These are phyloP conservation scores for Oropetium thomaeum DNA, from an alignment of 176 grass and related monocot genomes.

Conservation along the genomic window DNA sequence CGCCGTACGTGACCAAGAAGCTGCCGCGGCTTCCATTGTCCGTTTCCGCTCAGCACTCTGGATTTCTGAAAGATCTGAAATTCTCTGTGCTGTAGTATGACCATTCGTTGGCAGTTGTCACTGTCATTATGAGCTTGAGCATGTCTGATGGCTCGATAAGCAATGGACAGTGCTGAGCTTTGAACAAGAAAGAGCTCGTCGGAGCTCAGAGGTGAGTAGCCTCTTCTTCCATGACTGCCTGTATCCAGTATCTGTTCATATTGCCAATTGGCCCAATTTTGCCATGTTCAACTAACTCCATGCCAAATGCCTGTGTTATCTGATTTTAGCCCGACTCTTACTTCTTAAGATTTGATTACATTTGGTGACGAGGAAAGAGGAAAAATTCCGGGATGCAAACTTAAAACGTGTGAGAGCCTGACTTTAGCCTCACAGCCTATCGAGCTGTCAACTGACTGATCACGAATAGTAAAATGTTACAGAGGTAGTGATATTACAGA, in stretches of 20 bases:
- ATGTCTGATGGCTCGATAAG: too few species aligned
- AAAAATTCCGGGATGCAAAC: neutral
- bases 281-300: neutral
- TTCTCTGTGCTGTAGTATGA: neutral
- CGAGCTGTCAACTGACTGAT: too few species aligned
- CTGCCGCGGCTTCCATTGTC: neutral
- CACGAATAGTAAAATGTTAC: neutral
- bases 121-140: neutral
- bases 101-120: neutral
- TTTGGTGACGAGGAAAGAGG: too few species aligned
- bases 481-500: neutral
- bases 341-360: too few species aligned
- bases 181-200: neutral
- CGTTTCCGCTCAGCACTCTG: neutral
- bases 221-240: neutral
- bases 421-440: neutral
- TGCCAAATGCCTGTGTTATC: neutral
- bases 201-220: neutral
- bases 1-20: too few species aligned
- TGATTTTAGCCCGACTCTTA: neutral
- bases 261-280: too few species aligned
- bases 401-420: neutral
- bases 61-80: neutral
- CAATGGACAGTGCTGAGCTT: too few species aligned
- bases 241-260: neutral